These are phyloP conservation scores for Exutisphaerella laricina DNA, from an alignment of 2,329 filamentous ascomycete genomes.

Conservation along the genomic window DNA sequence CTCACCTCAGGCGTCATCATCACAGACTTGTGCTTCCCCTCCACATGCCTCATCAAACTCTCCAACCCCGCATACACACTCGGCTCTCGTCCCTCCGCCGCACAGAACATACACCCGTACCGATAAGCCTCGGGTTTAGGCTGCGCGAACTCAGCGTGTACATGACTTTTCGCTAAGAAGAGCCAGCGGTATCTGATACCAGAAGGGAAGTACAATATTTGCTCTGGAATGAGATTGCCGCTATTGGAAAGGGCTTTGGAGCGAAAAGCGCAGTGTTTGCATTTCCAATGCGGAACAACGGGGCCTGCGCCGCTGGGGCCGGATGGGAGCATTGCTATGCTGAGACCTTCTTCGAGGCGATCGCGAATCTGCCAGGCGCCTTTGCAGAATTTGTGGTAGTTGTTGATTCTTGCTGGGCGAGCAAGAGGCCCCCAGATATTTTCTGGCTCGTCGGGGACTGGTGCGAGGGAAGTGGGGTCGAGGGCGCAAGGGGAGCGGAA, in stretches of 20 bases:
- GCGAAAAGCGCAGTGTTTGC: constrained; percentile 13
- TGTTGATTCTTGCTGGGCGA: constrained; percentile 4
- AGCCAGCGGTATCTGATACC: constrained; percentile 18
- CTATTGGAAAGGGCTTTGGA: constrained; percentile 4
- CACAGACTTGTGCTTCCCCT: constrained; percentile 32
- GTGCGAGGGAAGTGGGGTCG: background rate
- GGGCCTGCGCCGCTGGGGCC: constrained; percentile 3
- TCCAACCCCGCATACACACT: constrained; percentile 3
- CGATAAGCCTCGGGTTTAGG: constrained; percentile 7
- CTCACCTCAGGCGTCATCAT: constrained; percentile 26
- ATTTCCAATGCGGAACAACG: constrained; percentile 14
- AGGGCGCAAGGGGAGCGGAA: background rate
- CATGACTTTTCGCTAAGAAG: constrained; percentile 18
- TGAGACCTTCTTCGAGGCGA: constrained; percentile 8
- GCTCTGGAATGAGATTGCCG: constrained; percentile 1
- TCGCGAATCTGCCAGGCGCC: constrained; percentile 11
- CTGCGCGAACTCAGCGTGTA: background rate
- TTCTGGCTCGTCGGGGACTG: background rate
- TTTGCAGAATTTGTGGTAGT: constrained; percentile 18
- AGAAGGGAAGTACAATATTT: constrained; percentile 8
- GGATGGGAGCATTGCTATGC: constrained; percentile 6
- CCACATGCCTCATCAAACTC: constrained; percentile 36
- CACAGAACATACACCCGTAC: constrained; percentile 20
- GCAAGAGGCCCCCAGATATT: background rate
- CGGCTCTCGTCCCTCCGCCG: constrained; percentile 12